phyloP scores from a whole-genome alignment of 768 basidiomycete species.

The Asterophora parasitica region DNA sequence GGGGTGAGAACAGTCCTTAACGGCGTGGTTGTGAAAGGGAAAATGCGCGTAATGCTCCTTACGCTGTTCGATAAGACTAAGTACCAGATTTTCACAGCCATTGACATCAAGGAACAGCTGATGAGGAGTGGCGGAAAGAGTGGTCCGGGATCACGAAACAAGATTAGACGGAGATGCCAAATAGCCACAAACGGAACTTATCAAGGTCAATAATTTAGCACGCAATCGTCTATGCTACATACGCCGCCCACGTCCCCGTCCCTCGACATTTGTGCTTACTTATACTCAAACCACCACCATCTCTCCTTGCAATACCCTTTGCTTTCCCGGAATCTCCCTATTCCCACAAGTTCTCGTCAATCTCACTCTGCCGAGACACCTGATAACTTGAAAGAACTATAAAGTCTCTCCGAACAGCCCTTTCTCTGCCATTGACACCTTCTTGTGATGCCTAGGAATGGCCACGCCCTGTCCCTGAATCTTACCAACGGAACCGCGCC shows the following conservation, averaged over 20 bases:
- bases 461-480: constrained; percentile 18
- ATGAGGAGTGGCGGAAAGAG: not conserved
- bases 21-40: not conserved
- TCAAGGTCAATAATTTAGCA: constrained; percentile 10
- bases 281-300: constrained; percentile 6
- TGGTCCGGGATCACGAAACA: not conserved
- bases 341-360: not conserved
- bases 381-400: constrained; percentile 4
- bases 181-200: constrained; percentile 15
- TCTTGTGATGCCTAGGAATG: constrained; percentile 31
- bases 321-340: not conserved
- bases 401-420: constrained; percentile 2
- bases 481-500: constrained; percentile 9
- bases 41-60: not conserved
- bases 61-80: too few species aligned
- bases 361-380: not conserved
- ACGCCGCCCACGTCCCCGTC: constrained; percentile 11
- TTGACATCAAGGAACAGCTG: not conserved
- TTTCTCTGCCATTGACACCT: constrained; percentile 13
- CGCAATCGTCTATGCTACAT: constrained; percentile 10
- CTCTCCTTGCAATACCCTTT: not conserved
- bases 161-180: constrained; percentile 3
- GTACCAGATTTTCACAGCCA: not conserved
- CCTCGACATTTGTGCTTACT: constrained; percentile 3
- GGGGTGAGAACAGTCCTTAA: not conserved